Evolutionary conservation across 441 rosid genomes (phyloP).

Genomic region (Adansonia madagascariensis): DNA sequence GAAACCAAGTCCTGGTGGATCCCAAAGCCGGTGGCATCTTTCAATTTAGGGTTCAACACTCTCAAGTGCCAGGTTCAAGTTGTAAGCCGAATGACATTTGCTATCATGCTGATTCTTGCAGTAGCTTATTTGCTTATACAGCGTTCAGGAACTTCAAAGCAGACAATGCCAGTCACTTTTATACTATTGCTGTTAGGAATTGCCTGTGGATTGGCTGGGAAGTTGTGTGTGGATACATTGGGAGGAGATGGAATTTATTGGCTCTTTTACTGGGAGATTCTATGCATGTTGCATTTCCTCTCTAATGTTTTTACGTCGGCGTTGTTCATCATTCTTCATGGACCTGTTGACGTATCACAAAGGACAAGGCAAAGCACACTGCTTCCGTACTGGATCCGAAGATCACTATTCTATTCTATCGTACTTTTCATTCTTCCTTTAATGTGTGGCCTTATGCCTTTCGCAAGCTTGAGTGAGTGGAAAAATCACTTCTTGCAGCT

Average conservation of each 20-base stretch:
- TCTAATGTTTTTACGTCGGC: constrained; percentile 45
- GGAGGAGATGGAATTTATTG: constrained; percentile 79
- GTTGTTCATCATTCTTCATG: constrained; percentile 55
- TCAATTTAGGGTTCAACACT: constrained; percentile 54
- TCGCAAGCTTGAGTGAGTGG: constrained; percentile 74
- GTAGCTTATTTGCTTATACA: constrained; percentile 61
- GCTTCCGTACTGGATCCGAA: constrained; percentile 69
- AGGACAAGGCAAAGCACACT: constrained; percentile 29
- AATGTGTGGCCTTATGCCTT: constrained; percentile 75
- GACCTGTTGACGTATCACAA: constrained; percentile 47
- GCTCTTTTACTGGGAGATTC: constrained; percentile 73
- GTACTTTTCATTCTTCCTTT: constrained; percentile 56
- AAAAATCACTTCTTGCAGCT: constrained; percentile 53
- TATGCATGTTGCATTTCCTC: constrained; percentile 69
- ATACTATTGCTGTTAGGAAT: constrained; percentile 66
- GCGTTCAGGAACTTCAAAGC: constrained; percentile 61
- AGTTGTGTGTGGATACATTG: constrained; percentile 75
- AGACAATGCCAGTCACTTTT: constrained; percentile 72
- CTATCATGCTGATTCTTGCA: constrained; percentile 59
- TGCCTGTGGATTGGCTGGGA: constrained; percentile 74
- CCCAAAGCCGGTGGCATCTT: constrained; percentile 26
- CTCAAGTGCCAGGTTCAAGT: constrained; percentile 66
- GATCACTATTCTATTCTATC: constrained; percentile 44
- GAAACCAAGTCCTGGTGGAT: constrained; percentile 18
- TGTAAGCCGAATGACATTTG: constrained; percentile 61